Conservation (phyloP, 2,329 filamentous ascomycete species). For the Pseudocercospora cruenta region DNA sequence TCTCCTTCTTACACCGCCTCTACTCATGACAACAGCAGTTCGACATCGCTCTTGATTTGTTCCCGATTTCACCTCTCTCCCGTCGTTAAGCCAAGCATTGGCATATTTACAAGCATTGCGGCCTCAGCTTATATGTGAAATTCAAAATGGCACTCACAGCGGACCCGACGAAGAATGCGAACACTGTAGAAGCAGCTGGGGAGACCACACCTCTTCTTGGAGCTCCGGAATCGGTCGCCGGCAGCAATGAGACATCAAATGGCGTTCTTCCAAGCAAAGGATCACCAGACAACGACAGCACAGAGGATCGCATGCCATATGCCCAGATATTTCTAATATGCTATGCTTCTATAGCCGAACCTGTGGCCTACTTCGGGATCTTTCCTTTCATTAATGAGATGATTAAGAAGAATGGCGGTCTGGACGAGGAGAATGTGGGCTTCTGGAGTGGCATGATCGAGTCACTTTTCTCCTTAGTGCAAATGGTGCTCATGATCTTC, state of each 20-base stretch:
- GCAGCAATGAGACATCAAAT: constrained; percentile 14
- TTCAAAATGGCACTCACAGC: constrained; percentile 22
- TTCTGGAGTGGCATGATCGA: constrained; percentile 80
- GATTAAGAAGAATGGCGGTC: constrained; percentile 67
- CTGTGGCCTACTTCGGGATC: constrained; percentile 81
- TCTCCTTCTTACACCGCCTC: not conserved
- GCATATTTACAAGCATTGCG: not conserved
- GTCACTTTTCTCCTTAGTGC: constrained; percentile 71
- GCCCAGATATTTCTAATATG: constrained; percentile 74
- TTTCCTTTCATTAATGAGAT: constrained; percentile 79
- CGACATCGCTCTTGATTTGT: not conserved
- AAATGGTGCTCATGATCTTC: constrained; percentile 77
- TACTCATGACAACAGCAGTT: not conserved
- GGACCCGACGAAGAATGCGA: constrained; percentile 19
- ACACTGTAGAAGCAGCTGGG: constrained; percentile 18
- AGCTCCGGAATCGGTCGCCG: constrained; percentile 23
- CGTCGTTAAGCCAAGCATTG: not conserved
- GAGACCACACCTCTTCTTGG: constrained; percentile 34
- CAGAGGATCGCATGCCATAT: constrained; percentile 56
- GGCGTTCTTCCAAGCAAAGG: constrained; percentile 13
- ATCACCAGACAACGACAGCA: not conserved
- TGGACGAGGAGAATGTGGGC: constrained; percentile 69
- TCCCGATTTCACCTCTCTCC: not conserved
- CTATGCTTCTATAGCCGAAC: constrained; percentile 73
- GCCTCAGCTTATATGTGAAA: not conserved